A percentile compares a stretch with the other conserved stretches of the same genome.
Conservation (phyloP, 768 basidiomycete species). For the Calocera cornea region DNA sequence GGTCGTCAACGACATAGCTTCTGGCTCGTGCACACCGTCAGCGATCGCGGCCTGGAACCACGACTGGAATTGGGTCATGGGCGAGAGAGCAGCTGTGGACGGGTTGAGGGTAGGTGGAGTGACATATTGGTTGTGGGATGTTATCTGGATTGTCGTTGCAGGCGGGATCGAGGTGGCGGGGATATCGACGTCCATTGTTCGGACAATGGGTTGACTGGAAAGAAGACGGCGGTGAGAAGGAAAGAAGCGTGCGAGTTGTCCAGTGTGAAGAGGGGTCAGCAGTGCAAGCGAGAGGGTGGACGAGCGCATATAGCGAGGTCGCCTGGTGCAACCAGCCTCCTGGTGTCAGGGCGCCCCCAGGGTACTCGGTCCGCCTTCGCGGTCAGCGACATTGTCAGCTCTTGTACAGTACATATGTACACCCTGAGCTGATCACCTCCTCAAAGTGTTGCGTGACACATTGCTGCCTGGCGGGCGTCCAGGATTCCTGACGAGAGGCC, state of each 20-base stretch:
- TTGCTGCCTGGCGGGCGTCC: neutral
- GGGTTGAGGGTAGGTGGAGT: constrained; percentile 55
- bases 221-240: neutral
- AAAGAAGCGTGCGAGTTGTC: neutral
- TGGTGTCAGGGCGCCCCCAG: neutral
- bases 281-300: neutral
- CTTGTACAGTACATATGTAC: too few species aligned
- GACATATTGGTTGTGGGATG: constrained; percentile 63
- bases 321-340: neutral
- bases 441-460: neutral
- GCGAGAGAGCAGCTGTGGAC: constrained; percentile 44
- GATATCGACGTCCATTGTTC: neutral
- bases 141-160: constrained; percentile 30
- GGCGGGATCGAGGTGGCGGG: neutral
- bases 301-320: neutral
- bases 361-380: too few species aligned
- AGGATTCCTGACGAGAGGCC: too few species aligned
- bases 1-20: constrained; percentile 74
- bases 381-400: too few species aligned
- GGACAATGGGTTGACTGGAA: neutral
- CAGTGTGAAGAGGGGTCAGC: neutral
- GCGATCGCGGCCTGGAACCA: constrained; percentile 65
- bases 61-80: constrained; percentile 68
- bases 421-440: too few species aligned
- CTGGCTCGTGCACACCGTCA: constrained; percentile 65